These are phyloP conservation scores for Paraconiothyrium brasiliense DNA, from an alignment of 2,329 filamentous ascomycete genomes.

Conservation along the genomic window DNA sequence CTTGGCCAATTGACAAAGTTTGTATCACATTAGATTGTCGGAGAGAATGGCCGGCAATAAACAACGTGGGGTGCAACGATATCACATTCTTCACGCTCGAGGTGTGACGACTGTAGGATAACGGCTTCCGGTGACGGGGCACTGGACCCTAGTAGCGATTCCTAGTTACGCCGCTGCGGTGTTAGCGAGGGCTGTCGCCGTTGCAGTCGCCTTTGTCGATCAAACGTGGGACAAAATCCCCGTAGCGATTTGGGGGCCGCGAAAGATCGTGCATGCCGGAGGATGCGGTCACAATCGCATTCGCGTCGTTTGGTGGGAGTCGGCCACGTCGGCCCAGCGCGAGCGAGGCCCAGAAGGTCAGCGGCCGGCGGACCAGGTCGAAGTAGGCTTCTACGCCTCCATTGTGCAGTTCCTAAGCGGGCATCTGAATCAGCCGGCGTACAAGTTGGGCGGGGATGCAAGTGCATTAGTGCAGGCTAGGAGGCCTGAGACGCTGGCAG, in stretches of 20 bases:
- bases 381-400: conserved; percentile 26
- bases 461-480: conserved; percentile 33
- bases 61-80: not conserved
- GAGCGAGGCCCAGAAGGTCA: conserved; percentile 14
- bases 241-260: conserved; percentile 18
- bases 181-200: conserved; percentile 1
- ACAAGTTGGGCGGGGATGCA: conserved; percentile 21
- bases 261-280: conserved; percentile 10
- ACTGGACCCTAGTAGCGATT: not conserved
- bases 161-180: not conserved
- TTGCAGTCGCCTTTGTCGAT: conserved; percentile 9
- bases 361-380: conserved; percentile 19
- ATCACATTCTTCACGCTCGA: not conserved
- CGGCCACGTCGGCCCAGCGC: conserved; percentile 38
- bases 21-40: conserved; percentile 5
- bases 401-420: conserved; percentile 25
- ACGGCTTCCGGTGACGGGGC: not conserved
- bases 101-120: not conserved
- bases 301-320: conserved; percentile 32
- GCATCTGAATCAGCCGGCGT: conserved; percentile 27
- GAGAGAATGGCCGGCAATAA: not conserved
- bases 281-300: conserved; percentile 21
- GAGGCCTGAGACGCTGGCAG: conserved; percentile 12
- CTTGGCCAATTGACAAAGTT: not conserved
- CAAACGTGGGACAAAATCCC: conserved; percentile 10